Conservation (phyloP, 495 filamentous ascomycete species). For the Penicillium crystallinum region DNA sequence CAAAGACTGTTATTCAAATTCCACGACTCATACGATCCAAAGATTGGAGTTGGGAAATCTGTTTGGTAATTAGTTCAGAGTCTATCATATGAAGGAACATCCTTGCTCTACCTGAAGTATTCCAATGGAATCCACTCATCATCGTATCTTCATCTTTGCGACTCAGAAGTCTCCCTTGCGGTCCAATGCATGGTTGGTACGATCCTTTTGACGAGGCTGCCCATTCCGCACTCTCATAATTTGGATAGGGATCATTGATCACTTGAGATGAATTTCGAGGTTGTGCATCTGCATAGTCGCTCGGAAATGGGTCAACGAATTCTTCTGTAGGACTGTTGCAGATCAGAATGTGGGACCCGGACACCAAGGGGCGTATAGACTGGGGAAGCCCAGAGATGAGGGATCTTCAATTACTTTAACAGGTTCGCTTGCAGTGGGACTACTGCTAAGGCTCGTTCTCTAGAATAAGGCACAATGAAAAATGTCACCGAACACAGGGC, state of each 20-base stretch:
- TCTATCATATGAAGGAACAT: not conserved
- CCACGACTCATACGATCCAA: constrained; percentile 40
- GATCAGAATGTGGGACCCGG: not conserved
- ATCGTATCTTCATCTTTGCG: constrained; percentile 30
- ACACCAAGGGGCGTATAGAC: not conserved
- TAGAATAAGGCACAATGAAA: not conserved
- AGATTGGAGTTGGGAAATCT: constrained; percentile 32
- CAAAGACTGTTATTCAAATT: constrained; percentile 38
- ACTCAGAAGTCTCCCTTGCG: constrained; percentile 34
- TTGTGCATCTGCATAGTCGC: not conserved
- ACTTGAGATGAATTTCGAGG: not conserved
- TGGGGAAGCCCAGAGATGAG: not conserved
- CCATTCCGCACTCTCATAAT: constrained; percentile 41
- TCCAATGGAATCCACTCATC: constrained; percentile 9
- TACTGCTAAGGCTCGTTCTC: not conserved
- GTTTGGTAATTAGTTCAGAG: not conserved
- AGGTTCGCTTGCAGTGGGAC: not conserved
- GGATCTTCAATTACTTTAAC: not conserved
- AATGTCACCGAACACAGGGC: not conserved
- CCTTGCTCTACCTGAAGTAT: constrained; percentile 3
- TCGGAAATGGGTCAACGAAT: not conserved
- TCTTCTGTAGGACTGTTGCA: not conserved
- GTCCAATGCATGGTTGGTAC: constrained; percentile 36
- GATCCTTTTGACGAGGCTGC: constrained; percentile 32
- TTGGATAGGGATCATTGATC: constrained; percentile 44